Evolutionary conservation across 768 basidiomycete genomes (phyloP).

Genomic region (Pleurotus cornucopiae): DNA sequence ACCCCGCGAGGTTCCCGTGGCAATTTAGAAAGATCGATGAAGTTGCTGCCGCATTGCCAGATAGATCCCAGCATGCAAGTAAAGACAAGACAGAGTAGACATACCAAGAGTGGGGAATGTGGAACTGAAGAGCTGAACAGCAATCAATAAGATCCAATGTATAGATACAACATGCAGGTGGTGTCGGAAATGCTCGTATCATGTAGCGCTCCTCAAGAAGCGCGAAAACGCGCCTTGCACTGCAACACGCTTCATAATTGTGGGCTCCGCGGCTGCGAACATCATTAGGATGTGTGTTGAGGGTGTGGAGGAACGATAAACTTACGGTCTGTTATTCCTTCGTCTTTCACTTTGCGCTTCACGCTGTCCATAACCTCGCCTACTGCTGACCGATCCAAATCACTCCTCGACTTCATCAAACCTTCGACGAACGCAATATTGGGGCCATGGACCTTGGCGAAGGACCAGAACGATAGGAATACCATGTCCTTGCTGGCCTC

Average conservation of each 20-base stretch:
- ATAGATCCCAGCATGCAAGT: conserved; percentile 46
- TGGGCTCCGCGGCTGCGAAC: conserved; percentile 67
- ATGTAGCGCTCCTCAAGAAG: conserved; percentile 50
- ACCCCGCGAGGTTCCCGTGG: conserved; percentile 92
- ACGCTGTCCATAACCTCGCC: conserved; percentile 93
- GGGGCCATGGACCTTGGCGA: conserved; percentile 91
- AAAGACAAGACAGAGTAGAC: conserved; percentile 45
- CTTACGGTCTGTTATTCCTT: conserved; percentile 78
- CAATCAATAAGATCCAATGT: conserved; percentile 15
- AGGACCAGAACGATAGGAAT: conserved; percentile 91
- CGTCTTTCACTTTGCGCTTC: conserved; percentile 89
- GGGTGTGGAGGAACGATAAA: conserved; percentile 12
- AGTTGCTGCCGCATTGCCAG: conserved; percentile 71
- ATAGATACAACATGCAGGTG: conserved; percentile 14
- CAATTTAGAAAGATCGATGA: conserved; percentile 96
- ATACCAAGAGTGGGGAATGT: neutral
- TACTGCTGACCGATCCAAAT: conserved; percentile 84
- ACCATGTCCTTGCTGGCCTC: conserved; percentile 86
- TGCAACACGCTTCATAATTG: conserved; percentile 88
- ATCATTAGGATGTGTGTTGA: conserved; percentile 10
- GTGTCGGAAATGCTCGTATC: conserved; percentile 17
- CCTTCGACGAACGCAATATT: conserved; percentile 90
- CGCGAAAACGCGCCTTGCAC: conserved; percentile 73
- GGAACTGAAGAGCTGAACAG: conserved; percentile 7
- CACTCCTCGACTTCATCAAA: conserved; percentile 83